phyloP scores from a whole-genome alignment of 169 alveolate genomes.

The Plasmodium blacklocki region DNA sequence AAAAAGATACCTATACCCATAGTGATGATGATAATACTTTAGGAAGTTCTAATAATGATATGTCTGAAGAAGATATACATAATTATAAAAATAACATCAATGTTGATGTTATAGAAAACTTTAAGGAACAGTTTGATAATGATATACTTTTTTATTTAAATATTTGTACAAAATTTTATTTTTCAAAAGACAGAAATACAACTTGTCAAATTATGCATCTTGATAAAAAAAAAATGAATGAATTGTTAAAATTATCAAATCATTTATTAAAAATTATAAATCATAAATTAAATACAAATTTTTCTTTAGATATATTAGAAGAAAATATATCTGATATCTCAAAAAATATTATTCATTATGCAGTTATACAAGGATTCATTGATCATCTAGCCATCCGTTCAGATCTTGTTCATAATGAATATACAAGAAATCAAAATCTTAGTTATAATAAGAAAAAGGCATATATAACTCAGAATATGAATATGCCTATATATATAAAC shows the following conservation, averaged over 20 bases:
- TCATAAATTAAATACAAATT: slow-evolving; percentile 39
- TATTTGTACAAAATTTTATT: slow-evolving; percentile 55
- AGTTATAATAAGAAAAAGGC: slow-evolving; percentile 56
- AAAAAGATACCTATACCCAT: neutral
- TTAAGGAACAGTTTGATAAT: slow-evolving; percentile 47
- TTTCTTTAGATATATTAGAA: slow-evolving; percentile 47
- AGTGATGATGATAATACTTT: neutral
- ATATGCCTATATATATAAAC: slow-evolving; percentile 63
- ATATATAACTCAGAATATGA: slow-evolving; percentile 65
- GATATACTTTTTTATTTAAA: slow-evolving; percentile 68
- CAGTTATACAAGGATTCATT: slow-evolving; percentile 72
- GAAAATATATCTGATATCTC: slow-evolving; percentile 25
- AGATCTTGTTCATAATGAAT: slow-evolving; percentile 55
- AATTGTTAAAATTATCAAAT: slow-evolving; percentile 59
- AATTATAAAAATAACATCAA: neutral
- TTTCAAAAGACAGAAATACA: slow-evolving; percentile 46
- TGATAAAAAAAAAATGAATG: slow-evolving; percentile 68
- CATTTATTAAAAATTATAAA: slow-evolving; percentile 62
- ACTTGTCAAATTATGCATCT: slow-evolving; percentile 42
- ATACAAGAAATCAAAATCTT: slow-evolving; percentile 53
- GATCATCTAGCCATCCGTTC: slow-evolving; percentile 75
- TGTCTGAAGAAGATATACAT: neutral
- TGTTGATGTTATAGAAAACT: slow-evolving; percentile 9
- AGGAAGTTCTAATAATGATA: neutral
- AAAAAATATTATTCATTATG: slow-evolving; percentile 63